Conservation (phyloP, 192 early-diverging fungal species). For the Coemansia sp. region DNA sequence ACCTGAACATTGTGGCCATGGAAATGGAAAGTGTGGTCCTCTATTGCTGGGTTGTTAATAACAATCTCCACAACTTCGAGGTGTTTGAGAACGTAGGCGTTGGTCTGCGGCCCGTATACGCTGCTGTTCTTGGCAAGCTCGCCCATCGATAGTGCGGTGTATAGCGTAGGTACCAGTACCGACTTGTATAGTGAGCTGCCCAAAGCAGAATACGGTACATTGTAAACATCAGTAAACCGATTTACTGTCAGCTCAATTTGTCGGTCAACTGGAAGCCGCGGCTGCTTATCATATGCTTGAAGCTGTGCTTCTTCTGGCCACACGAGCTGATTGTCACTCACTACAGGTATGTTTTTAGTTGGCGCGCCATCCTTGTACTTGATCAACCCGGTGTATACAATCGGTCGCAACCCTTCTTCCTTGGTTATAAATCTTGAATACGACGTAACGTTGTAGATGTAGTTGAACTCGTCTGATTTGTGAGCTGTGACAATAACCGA, state of each 20-base stretch:
- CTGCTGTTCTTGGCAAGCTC: slow-evolving; percentile 51
- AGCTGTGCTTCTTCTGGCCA: slow-evolving; percentile 11
- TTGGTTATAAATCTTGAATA: slow-evolving; percentile 59
- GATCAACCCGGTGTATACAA: slow-evolving; percentile 15
- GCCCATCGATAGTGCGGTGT: slow-evolving; percentile 63
- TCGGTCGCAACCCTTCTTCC: slow-evolving; percentile 48
- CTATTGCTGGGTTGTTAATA: slow-evolving; percentile 65
- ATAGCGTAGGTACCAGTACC: slow-evolving; percentile 65
- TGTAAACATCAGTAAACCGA: neutral
- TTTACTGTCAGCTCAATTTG: neutral
- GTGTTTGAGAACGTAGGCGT: slow-evolving; percentile 63
- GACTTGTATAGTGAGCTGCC: slow-evolving; percentile 34
- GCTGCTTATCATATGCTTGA: neutral
- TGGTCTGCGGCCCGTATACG: slow-evolving; percentile 66
- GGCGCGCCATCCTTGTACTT: slow-evolving; percentile 12
- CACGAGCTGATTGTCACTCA: neutral
- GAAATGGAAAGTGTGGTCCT: slow-evolving; percentile 74
- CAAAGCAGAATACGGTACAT: neutral
- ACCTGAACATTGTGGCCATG: slow-evolving; percentile 87
- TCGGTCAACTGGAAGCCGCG: slow-evolving; percentile 12
- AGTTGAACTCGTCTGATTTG: slow-evolving; percentile 57
- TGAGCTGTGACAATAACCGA: slow-evolving; percentile 74
- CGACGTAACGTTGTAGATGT: slow-evolving; percentile 64
- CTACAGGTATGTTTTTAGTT: neutral
- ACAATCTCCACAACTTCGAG: slow-evolving; percentile 66